phyloP scores from a whole-genome alignment of 768 basidiomycete genomes.

The Amanita polypyramis region DNA sequence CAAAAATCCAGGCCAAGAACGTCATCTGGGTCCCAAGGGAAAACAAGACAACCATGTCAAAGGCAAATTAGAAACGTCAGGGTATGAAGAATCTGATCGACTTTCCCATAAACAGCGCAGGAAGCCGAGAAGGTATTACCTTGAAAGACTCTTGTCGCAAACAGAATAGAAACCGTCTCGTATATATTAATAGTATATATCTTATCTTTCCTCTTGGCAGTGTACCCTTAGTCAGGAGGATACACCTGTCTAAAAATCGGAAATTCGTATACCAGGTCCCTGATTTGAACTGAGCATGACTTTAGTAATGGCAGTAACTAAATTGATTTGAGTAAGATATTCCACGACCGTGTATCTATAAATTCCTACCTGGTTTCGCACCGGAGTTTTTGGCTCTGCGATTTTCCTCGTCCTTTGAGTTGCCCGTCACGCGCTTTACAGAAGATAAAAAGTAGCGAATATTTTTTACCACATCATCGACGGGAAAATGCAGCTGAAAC shows the following conservation, averaged over 20 bases:
- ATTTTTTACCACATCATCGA: slow-evolving; percentile 71
- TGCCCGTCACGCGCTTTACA: slow-evolving; percentile 68
- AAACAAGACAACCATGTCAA: not conserved
- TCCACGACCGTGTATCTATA: not conserved
- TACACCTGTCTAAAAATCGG: slow-evolving; percentile 45
- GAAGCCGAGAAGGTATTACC: not conserved
- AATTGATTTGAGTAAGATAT: slow-evolving; percentile 5
- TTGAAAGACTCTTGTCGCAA: not conserved
- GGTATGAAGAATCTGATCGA: not conserved
- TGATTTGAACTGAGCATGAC: slow-evolving; percentile 79
- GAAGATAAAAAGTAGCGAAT: slow-evolving; percentile 64
- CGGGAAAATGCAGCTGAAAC: slow-evolving; percentile 60
- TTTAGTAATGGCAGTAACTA: slow-evolving; percentile 69
- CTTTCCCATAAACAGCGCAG: not conserved
- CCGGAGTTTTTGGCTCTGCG: slow-evolving; percentile 25
- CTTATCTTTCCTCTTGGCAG: not conserved
- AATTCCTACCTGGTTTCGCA: slow-evolving; percentile 36
- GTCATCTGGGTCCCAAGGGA: slow-evolving; percentile 28
- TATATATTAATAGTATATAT: not conserved
- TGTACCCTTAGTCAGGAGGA: not conserved
- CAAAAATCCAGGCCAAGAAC: slow-evolving; percentile 66
- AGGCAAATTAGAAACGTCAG: not conserved
- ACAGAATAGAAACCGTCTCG: not conserved
- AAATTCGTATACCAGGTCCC: slow-evolving; percentile 84
- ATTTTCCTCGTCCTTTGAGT: slow-evolving; percentile 45